Evolutionary conservation across 352 stramenopile genomes (phyloP), one percentile per base, ranked within the genome.

Genomic region (Phytopythium boreale): DNA sequence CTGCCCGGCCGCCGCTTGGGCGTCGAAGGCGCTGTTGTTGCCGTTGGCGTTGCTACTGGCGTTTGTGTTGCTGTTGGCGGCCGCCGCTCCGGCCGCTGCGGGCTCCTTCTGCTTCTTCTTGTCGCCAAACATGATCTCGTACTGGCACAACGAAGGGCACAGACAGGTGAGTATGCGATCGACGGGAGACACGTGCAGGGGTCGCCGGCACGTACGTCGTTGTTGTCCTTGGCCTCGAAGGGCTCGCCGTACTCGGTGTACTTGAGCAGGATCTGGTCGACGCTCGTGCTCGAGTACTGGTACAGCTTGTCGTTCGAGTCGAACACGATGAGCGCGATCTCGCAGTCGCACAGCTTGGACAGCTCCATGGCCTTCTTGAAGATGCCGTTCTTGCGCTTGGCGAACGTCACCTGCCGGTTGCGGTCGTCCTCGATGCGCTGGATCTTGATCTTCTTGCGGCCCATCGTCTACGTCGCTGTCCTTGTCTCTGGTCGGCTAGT

Each of bases 391-490:
- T 94, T 94, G 65, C 85, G 80, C 72, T 94, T 94, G 37, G 82
- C 76, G 61, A 94, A 94, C 20, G 85, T 94, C 59, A 94, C 80
- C 59, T 92, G 83, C 20, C 85, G 85, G 67, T 94, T 94, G 69
- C 85, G 85, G 66, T 91, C 85, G 64, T 94, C 85, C 44, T 90
- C 85, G 64, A 94, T 94, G 63, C 85, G 82, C 67, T 92, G 84
- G 67, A 94, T 94, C 74, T 94, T 88, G 66, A 94, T 94, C 75
- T 94, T 94, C 80, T 94, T 94, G 70, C 85, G 83, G 70, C 85
- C 85, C 85, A 92, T 92, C 27, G 4, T 85, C 22, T 15, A 17
- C 47, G 47, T 44, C 37, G 37, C 37, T 52, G 15, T 34, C 29
- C 22, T 52, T 11, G 46, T 27, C 19, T 6, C 24, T 56, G 24